These are phyloP conservation scores for Chlorella sp. DNA, from an alignment of 139 green algal species.

Conservation along the genomic window DNA sequence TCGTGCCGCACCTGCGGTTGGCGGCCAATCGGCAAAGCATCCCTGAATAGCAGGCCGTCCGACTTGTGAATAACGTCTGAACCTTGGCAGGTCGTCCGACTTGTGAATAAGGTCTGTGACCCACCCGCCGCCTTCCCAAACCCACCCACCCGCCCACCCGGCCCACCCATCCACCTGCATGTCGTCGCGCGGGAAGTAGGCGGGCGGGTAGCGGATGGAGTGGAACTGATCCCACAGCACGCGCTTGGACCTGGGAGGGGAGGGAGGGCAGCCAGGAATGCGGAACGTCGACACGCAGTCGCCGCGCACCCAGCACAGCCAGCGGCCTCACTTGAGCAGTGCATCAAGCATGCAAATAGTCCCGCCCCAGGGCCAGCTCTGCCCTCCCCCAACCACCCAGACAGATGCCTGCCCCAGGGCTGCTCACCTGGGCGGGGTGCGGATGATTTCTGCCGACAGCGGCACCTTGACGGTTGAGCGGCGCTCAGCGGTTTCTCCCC, in stretches of 20 bases:
- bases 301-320: neutral
- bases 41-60: too few relatives aligned
- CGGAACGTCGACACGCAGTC: neutral
- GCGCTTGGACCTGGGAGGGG: slow-evolving; percentile 56
- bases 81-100: too few relatives aligned
- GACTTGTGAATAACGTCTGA: too few relatives aligned
- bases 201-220: slow-evolving; percentile 94
- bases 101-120: too few relatives aligned
- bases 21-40: neutral
- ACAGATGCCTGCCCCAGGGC: neutral
- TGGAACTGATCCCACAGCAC: slow-evolving; percentile 98
- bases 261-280: neutral
- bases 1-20: slow-evolving; percentile 61
- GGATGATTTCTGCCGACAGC: slow-evolving; percentile 71
- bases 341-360: too few relatives aligned
- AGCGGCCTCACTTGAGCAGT: too few relatives aligned
- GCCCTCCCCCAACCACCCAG: neutral
- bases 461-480: slow-evolving; percentile 65
- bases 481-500: slow-evolving; percentile 37
- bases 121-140: too few relatives aligned
- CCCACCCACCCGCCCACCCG: too few relatives aligned
- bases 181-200: slow-evolving; percentile 95
- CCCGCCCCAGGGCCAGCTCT: neutral
- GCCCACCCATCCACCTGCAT: slow-evolving; percentile 66
- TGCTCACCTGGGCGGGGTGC: slow-evolving; percentile 66